phyloP scores from a whole-genome alignment of 2,329 filamentous ascomycete species.

The Colletotrichum chrysophilum region DNA sequence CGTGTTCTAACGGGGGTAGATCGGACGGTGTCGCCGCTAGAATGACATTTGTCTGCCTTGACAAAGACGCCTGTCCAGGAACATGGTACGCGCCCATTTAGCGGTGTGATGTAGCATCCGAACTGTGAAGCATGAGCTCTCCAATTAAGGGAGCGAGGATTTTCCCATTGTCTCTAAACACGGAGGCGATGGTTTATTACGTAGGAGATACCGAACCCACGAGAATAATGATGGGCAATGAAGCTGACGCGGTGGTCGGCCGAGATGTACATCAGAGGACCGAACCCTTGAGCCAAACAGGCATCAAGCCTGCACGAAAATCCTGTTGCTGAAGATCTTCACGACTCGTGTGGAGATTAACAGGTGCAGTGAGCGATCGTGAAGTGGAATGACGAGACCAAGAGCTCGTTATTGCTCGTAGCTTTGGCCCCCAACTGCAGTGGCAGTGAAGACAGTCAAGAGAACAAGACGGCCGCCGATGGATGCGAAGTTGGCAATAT shows the following conservation, averaged over 20 bases:
- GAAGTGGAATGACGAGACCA: background rate
- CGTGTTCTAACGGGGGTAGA: conserved; percentile 7
- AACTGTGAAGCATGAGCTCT: background rate
- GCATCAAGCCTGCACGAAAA: background rate
- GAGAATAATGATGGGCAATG: background rate
- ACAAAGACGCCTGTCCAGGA: background rate
- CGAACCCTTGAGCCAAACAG: background rate
- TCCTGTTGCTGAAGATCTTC: background rate
- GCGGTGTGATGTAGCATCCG: conserved; percentile 10
- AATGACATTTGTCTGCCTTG: background rate
- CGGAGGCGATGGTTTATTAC: background rate
- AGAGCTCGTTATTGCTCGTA: background rate
- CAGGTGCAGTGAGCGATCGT: background rate
- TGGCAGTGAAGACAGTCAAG: background rate
- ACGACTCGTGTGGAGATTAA: background rate
- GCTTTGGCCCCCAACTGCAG: background rate
- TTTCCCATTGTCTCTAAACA: background rate
- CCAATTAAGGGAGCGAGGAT: background rate
- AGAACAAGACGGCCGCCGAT: background rate
- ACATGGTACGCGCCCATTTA: background rate
- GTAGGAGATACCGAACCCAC: background rate
- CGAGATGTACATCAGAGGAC: background rate
- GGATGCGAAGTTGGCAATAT: background rate
- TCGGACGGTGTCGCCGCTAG: conserved; percentile 10
- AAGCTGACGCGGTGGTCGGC: conserved; percentile 1